Conservation (phyloP, 1,284 basidiomycete genomes). For the Marasmius tenuissimus region DNA sequence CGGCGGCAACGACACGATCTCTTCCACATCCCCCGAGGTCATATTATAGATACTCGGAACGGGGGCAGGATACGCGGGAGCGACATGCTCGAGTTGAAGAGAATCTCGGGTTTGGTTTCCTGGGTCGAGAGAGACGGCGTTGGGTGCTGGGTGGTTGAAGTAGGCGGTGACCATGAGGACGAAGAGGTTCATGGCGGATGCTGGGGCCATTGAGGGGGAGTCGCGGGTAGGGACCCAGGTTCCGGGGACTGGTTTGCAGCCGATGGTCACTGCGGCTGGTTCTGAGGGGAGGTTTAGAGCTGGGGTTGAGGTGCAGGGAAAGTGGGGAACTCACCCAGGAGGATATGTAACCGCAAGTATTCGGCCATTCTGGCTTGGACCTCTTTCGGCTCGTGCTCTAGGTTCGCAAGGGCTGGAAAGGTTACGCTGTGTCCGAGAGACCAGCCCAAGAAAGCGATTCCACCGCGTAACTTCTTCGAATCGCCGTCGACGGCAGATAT, state of each 20-base stretch:
- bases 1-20: neutral
- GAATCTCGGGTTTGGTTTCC: neutral
- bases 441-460: slow-evolving; percentile 3
- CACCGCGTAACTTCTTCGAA: neutral
- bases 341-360: neutral
- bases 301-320: neutral
- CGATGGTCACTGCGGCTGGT: neutral
- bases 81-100: neutral
- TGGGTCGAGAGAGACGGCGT: neutral
- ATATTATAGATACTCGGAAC: neutral
- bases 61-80: neutral
- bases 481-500: neutral
- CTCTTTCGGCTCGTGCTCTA: neutral
- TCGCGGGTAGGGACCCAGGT: neutral
- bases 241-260: neutral
- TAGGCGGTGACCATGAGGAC: neutral
- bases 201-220: neutral
- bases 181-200: neutral
- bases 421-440: neutral
- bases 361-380: neutral
- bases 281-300: neutral
- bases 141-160: neutral
- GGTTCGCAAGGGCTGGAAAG: neutral
- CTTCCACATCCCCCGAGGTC: neutral
- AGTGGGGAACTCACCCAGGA: neutral